phyloP scores from a whole-genome alignment of 371 early-diverging fungal genomes.

The Mucor velutinosus region DNA sequence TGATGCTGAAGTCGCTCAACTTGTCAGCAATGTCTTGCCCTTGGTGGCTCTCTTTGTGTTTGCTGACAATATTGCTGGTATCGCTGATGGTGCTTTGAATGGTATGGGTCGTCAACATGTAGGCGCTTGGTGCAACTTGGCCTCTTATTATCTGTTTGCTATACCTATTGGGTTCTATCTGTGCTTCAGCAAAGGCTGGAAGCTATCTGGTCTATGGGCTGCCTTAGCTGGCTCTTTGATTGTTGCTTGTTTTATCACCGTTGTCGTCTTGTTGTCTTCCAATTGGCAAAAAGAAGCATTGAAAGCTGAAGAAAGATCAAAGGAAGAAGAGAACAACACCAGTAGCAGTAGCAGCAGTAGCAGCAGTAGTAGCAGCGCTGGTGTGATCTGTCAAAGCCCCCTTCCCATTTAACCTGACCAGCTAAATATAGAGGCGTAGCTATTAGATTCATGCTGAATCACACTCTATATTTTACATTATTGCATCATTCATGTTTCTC shows the following conservation, averaged over 20 bases:
- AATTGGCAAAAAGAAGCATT: conserved; percentile 35
- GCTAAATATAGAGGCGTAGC: background rate
- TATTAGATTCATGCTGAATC: background rate
- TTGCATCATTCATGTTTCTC: background rate
- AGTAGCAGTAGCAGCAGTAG: conserved; percentile 2
- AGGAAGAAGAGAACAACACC: conserved; percentile 18
- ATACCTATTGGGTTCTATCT: conserved; percentile 67
- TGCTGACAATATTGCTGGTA: conserved; percentile 66
- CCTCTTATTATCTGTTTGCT: conserved; percentile 64
- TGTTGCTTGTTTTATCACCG: conserved; percentile 24
- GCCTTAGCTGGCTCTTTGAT: conserved; percentile 41
- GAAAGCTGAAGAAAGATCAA: conserved; percentile 26
- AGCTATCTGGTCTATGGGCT: conserved; percentile 69
- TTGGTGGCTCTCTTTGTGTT: conserved; percentile 79
- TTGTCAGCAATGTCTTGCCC: conserved; percentile 72
- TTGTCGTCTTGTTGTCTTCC: conserved; percentile 35
- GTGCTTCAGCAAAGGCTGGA: conserved; percentile 56
- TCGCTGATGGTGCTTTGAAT: conserved; percentile 71
- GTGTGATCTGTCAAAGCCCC: background rate
- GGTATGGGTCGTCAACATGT: conserved; percentile 71
- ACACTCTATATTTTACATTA: background rate
- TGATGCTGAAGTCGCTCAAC: conserved; percentile 61
- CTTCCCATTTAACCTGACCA: background rate
- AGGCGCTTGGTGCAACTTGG: conserved; percentile 67
- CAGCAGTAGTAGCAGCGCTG: conserved; percentile 4